Evolutionary conservation across 148 eudicot species (phyloP).

Genomic region (Euryodendron excelsum): DNA sequence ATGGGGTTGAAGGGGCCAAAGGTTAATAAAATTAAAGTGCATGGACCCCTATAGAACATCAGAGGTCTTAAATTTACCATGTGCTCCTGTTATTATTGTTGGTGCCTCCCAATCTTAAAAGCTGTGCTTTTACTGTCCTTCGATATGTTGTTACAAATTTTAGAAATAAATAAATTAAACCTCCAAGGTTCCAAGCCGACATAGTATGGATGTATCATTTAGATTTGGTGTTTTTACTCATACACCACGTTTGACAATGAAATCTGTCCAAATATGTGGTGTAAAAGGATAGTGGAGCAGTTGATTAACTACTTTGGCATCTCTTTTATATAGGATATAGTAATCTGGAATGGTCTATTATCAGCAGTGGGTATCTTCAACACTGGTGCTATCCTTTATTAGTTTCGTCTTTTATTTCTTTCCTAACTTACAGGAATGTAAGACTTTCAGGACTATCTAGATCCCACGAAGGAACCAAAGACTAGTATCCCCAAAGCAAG

Average conservation of each 20-base stretch:
- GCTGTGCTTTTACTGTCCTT: neutral
- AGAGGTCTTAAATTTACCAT: neutral
- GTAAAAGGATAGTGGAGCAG: neutral
- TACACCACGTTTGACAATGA: neutral
- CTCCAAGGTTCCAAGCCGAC: neutral
- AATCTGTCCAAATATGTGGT: slow-evolving; percentile 5
- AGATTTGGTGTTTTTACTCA: neutral
- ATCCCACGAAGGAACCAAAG: neutral
- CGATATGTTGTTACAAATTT: neutral
- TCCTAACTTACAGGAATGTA: neutral
- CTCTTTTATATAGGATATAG: neutral
- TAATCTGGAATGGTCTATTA: neutral
- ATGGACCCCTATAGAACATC: neutral
- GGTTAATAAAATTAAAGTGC: neutral
- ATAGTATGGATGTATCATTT: neutral
- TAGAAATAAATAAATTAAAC: neutral
- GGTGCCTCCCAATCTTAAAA: slow-evolving; percentile 1
- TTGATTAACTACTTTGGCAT: neutral
- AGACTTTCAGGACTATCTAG: neutral
- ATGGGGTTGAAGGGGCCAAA: neutral
- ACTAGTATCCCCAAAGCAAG: neutral
- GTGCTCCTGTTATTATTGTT: slow-evolving; percentile 15
- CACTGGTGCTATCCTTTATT: neutral
- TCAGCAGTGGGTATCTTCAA: neutral
- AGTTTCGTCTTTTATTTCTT: neutral